Evolutionary conservation across 495 filamentous ascomycete genomes (phyloP), one percentile per base, ranked within the genome.

Genomic region (Venustampulla echinocandica): DNA sequence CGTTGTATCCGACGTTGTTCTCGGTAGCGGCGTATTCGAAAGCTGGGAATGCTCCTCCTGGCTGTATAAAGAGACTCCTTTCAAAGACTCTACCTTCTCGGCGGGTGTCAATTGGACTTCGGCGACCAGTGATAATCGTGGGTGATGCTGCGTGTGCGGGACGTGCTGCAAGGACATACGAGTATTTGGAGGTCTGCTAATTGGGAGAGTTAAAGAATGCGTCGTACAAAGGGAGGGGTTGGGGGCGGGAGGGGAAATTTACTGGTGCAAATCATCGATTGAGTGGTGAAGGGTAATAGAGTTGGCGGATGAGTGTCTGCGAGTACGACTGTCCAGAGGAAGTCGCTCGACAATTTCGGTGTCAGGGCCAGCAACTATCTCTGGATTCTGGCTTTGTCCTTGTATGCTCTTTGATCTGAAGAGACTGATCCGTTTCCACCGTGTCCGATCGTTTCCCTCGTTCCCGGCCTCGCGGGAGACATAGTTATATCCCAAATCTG

Each of bases 351-450:
- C 19, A 17, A 30, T 25, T 7, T 53, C 40, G 21, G 14, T 5
- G 13, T 20, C 35, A 33, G 35, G 9, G 10, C 22, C n/a, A 32
- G 22, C 20, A 11, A 2, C 14, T 49, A 42, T 42, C 14, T 49
- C 36, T 5, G 38, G 7, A 4, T 19, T 28, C n/a, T 13, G 17
- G 10, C 20, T 14, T 27, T 47, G 44, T 14, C 15, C 21, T 17
- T 57, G 50, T 10, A 44, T 30, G 23, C 33, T 53, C 30, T 46
- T 57, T 25, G 54, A 54, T 14, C 54, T 47, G 40, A 57, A 57
- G 14, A 57, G 2, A 30, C 50, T 47, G 37, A 50, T 40, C 23
- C 50, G 42, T 25, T 45, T 57, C 46, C 35, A 25, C 22, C 41
- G 27, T n/a, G 19, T 39, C 15, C 13, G 21, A 3, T 53, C 42